Percentiles rank a stretch among this genome's conserved stretches.
Evolutionary conservation across 2,329 filamentous ascomycete genomes (phyloP).

Genomic region (Seiridium cupressi): DNA sequence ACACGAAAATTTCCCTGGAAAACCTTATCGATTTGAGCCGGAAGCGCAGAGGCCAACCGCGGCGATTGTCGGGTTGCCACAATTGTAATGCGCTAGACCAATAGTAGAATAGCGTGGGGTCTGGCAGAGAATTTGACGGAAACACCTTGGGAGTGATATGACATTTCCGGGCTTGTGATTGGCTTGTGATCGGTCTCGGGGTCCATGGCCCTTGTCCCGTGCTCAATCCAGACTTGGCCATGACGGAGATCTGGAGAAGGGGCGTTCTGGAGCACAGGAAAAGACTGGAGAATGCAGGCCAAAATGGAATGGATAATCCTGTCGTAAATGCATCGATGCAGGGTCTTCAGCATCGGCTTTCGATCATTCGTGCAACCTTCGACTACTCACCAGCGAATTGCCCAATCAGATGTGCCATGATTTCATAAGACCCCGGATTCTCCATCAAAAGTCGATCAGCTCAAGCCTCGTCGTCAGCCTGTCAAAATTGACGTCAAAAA

Average conservation of each 20-base stretch:
- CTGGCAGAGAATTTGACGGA: conserved; percentile 1
- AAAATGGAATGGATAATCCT: background rate
- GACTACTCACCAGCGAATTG: no score
- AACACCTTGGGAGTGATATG: background rate
- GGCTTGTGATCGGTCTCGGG: background rate
- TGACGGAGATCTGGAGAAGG: background rate
- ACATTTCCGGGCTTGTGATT: background rate
- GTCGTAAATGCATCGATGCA: background rate
- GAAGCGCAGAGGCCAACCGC: conserved; percentile 1
- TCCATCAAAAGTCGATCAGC: background rate
- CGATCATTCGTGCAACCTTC: no score
- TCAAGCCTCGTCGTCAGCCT: background rate
- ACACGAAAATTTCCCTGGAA: background rate
- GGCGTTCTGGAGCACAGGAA: background rate
- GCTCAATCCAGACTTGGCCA: background rate
- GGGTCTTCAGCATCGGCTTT: background rate
- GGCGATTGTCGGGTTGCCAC: conserved; percentile 2
- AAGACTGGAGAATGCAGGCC: background rate
- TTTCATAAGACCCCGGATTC: background rate
- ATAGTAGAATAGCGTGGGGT: background rate
- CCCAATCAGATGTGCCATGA: background rate
- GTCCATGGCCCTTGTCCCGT: background rate
- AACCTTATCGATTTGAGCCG: conserved; percentile 4
- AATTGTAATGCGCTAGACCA: background rate
- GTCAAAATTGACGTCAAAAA: background rate